phyloP scores from a whole-genome alignment of 352 stramenopile genomes.

The Thraustochytrium sp. region DNA sequence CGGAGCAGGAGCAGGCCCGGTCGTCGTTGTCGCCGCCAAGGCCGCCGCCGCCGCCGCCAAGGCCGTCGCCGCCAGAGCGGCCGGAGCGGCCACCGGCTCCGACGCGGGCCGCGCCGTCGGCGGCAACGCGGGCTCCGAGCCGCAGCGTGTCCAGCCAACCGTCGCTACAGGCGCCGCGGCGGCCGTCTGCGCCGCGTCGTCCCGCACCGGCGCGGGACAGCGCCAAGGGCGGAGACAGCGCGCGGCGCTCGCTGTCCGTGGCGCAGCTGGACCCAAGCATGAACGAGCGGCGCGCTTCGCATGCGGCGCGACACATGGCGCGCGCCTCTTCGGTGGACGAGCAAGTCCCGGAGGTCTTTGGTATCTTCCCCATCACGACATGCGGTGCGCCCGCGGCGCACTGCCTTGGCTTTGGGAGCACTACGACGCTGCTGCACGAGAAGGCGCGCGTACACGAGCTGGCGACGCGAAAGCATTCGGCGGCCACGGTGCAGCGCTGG shows the following conservation, averaged over 20 bases:
- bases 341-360: slow-evolving; percentile 1
- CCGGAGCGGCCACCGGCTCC: neutral
- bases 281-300: neutral
- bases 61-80: neutral
- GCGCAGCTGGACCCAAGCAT: neutral
- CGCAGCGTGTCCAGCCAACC: neutral
- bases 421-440: neutral
- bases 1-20: neutral
- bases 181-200: neutral
- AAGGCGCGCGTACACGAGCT: neutral
- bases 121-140: neutral
- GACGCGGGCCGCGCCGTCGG: neutral
- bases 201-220: too few species aligned
- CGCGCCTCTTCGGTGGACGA: neutral
- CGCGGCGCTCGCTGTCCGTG: neutral
- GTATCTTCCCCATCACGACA: slow-evolving; percentile 30
- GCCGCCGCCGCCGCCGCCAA: neutral
- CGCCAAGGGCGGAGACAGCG: too few species aligned
- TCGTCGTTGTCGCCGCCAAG: neutral
- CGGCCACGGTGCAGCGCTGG: too few species aligned
- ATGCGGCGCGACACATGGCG: neutral
- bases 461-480: too few species aligned
- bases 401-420: slow-evolving; percentile 6
- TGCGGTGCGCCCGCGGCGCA: slow-evolving; percentile 28
- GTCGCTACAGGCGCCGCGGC: neutral